Evolutionary conservation across 164 flowering plant species (phyloP).

Genomic region (Akebia trifoliata): DNA sequence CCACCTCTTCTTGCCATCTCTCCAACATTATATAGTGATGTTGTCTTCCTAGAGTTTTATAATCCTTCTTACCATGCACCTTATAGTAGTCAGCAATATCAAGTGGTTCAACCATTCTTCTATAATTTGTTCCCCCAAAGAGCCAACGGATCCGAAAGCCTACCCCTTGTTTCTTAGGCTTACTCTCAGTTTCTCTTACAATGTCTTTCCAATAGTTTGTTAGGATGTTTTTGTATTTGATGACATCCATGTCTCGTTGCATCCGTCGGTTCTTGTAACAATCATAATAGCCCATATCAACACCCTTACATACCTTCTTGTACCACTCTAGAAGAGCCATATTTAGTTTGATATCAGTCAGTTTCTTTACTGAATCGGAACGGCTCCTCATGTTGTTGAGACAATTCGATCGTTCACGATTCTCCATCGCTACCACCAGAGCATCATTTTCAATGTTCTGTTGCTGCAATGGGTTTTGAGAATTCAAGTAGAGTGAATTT

Average conservation of each 20-base stretch:
- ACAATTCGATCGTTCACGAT: conserved; percentile 4
- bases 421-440: conserved; percentile 6
- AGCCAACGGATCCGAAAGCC: conserved; percentile 24
- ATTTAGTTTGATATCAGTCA: conserved; percentile 23
- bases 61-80: conserved; percentile 12
- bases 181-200: conserved; percentile 31
- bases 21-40: conserved; percentile 32
- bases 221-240: conserved; percentile 16
- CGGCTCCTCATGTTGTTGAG: neutral
- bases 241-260: conserved; percentile 11
- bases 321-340: conserved; percentile 47
- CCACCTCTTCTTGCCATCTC: conserved; percentile 28
- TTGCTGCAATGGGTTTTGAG: neutral
- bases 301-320: conserved; percentile 24
- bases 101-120: conserved; percentile 54
- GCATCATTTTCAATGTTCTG: neutral
- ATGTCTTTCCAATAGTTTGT: conserved; percentile 32
- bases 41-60: conserved; percentile 21
- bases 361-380: conserved; percentile 19
- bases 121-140: conserved; percentile 34
- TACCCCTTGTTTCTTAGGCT: conserved; percentile 29
- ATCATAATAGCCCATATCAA: conserved; percentile 41
- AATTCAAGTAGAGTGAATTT: neutral
- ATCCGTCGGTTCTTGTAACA: conserved; percentile 16
- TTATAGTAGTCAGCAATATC: conserved; percentile 43